Base-by-base conservation (phyloP, 176 grass and related monocot species). In the Tuctoria greenei region DNA sequence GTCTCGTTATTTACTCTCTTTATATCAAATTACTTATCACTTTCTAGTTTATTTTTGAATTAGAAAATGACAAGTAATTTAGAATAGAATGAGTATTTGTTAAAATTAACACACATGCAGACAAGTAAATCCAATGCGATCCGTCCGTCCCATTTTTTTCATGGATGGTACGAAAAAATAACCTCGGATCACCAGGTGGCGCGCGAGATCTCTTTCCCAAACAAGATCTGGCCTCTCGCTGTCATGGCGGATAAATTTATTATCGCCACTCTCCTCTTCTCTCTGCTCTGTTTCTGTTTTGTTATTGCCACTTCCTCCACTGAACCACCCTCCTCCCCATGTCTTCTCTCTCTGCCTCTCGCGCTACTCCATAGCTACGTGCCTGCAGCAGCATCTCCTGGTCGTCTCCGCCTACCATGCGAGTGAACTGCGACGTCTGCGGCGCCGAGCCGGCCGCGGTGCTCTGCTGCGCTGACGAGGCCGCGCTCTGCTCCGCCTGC, bases 381-480 rank as follows among this genome's bases (percentile, higher is more conserved):
- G 39, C 39, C 7, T 9, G 39, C 39, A 10, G 39, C 31, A 41
- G 39, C 36, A 1, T 72, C 36, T 10, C 36, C 21, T 58, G 52
- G 4, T 61, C 39, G n/a, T 31, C 15, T 8, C 39, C 39, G 17
- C 25, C 14, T 31, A 59, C 20, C 28, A 98, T 98, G 95, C 90
- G 86, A 52, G 79, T 94, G 61, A 82, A 79, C 76, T 98, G 95
- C 85, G 91, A 98, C 73, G 84, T 94, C 5, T 98, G 95, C 74
- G 86, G 79, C 74, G 27, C 39, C 10, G 72, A 85, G 63, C 86
- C 82, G 69, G 95, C 91, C 63, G 83, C 84, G 36, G 83, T 93
- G 72, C 83, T 97, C 80, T 97, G 93, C 85, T 97, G 85, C 60
- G 93, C 85, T 45, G 93, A 97, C 76, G 93, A 97, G 72, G 93